Conservation (phyloP, 768 basidiomycete species). For the Mycena galopus region DNA sequence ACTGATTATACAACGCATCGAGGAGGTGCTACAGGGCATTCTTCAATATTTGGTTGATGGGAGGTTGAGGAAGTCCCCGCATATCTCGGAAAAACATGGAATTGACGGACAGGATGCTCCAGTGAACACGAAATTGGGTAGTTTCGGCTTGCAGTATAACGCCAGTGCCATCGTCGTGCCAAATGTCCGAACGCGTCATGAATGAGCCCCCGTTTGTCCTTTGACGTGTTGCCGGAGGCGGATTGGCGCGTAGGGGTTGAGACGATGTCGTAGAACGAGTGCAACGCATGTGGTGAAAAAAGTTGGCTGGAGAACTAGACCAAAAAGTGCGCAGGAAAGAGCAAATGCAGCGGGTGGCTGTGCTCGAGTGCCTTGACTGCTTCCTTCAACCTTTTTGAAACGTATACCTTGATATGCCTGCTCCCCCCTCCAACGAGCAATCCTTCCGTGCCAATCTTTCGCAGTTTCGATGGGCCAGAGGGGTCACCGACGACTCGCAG, state of each 20-base stretch:
- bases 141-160: conserved; percentile 42
- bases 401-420: no score
- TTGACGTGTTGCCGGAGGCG: no score
- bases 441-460: conserved; percentile 81
- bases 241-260: no score
- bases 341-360: no score
- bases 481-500: conserved; percentile 78
- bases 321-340: no score
- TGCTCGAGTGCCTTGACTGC: not conserved
- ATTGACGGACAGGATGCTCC: conserved; percentile 40
- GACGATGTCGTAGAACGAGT: no score
- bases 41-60: conserved; percentile 22
- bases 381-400: not conserved
- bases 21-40: conserved; percentile 36
- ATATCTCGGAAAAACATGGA: conserved; percentile 49
- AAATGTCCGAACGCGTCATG: no score
- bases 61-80: conserved; percentile 29
- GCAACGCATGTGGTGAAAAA: no score
- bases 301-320: no score
- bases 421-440: conserved; percentile 61
- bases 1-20: conserved; percentile 30
- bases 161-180: conserved; percentile 45
- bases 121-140: conserved; percentile 49
- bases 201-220: no score
- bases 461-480: conserved; percentile 89